These are phyloP conservation scores for Candolleomyces aberdarensis DNA, from an alignment of 768 basidiomycete species.

Conservation along the genomic window DNA sequence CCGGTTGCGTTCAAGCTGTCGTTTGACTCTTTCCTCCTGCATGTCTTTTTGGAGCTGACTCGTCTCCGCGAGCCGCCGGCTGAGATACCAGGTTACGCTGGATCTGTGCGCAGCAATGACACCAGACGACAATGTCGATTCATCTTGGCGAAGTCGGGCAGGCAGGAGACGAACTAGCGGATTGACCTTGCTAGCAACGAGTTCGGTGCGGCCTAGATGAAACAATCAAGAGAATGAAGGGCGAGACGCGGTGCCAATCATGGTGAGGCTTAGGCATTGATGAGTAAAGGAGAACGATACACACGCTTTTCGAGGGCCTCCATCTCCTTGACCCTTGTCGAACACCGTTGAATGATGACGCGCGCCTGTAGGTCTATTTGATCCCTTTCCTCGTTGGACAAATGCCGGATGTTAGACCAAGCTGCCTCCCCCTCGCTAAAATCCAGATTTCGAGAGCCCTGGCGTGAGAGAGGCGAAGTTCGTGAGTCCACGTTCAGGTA, in stretches of 20 bases:
- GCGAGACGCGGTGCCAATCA: neutral
- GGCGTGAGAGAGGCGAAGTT: constrained; percentile 46
- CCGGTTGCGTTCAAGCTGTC: constrained; percentile 88
- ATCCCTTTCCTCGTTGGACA: constrained; percentile 90
- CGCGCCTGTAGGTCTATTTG: constrained; percentile 93
- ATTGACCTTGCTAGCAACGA: constrained; percentile 61
- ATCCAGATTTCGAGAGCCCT: constrained; percentile 54
- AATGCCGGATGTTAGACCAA: constrained; percentile 64
- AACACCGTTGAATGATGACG: constrained; percentile 80
- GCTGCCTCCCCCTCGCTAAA: constrained; percentile 40
- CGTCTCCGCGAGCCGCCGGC: constrained; percentile 72
- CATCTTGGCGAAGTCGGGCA: constrained; percentile 60
- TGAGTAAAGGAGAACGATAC: constrained; percentile 23
- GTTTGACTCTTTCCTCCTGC: constrained; percentile 91
- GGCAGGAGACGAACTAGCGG: constrained; percentile 71
- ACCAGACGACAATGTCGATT: constrained; percentile 52
- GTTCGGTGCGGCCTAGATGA: constrained; percentile 58
- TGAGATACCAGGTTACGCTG: constrained; percentile 91
- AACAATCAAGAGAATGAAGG: constrained; percentile 11
- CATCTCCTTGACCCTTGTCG: constrained; percentile 84
- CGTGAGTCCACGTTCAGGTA: constrained; percentile 81
- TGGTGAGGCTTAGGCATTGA: neutral
- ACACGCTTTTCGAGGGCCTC: constrained; percentile 87
- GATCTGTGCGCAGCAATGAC: constrained; percentile 90
- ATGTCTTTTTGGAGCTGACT: constrained; percentile 80